Conservation (phyloP, 1,284 basidiomycete genomes). For the Marasmius fiardii region DNA sequence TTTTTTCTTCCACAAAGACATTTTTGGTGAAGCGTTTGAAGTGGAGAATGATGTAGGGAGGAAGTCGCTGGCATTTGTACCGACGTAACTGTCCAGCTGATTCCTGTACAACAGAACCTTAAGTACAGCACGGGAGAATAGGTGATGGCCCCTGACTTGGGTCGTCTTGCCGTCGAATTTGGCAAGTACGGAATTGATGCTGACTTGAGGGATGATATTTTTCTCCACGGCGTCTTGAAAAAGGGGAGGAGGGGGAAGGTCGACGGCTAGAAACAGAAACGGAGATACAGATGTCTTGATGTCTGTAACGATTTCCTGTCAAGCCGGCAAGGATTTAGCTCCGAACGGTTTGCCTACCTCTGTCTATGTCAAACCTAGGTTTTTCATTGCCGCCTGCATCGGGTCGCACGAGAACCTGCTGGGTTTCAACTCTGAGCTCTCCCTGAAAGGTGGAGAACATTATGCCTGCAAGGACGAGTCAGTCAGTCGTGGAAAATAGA, state of each 20-base stretch:
- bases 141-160: constrained; percentile 51
- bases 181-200: constrained; percentile 85
- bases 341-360: constrained; percentile 51
- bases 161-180: constrained; percentile 95
- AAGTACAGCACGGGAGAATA: constrained; percentile 10
- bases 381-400: constrained; percentile 70
- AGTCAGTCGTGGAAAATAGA: constrained; percentile 15
- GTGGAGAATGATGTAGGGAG: constrained; percentile 91
- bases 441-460: constrained; percentile 96
- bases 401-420: constrained; percentile 86
- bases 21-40: constrained; percentile 99
- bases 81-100: constrained; percentile 82
- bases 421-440: constrained; percentile 88
- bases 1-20: constrained; percentile 96
- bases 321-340: constrained; percentile 11
- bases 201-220: constrained; percentile 98
- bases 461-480: constrained; percentile 51
- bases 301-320: constrained; percentile 44
- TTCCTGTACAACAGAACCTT: constrained; percentile 49
- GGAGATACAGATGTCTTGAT: constrained; percentile 86
- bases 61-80: constrained; percentile 86
- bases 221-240: constrained; percentile 96
- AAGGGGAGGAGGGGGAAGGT: constrained; percentile 93
- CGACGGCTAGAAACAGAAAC: constrained; percentile 93
- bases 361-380: constrained; percentile 87